phyloP scores from a whole-genome alignment of 495 filamentous ascomycete species.

The Neohortaea acidophila region DNA sequence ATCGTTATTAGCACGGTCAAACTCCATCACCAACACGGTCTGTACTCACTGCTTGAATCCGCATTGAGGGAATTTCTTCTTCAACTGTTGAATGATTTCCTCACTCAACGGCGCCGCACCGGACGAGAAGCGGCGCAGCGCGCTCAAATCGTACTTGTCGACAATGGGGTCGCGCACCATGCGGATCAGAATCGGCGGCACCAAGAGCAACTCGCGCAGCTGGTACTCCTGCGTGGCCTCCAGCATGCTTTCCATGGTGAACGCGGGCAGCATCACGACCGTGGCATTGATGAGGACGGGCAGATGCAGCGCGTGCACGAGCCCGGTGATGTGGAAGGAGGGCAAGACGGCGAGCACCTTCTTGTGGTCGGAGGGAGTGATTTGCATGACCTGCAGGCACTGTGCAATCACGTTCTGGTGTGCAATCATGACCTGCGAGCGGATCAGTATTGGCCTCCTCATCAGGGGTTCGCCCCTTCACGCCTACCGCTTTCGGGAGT shows the following conservation, averaged over 20 bases:
- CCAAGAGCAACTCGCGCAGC: constrained; percentile 46
- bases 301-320: constrained; percentile 46
- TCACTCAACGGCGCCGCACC: constrained; percentile 52
- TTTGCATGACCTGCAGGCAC: constrained; percentile 38
- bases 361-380: constrained; percentile 33
- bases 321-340: constrained; percentile 39
- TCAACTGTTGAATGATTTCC: constrained; percentile 44
- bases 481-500: constrained; percentile 34
- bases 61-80: constrained; percentile 43
- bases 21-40: too few species aligned
- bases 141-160: constrained; percentile 41
- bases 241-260: constrained; percentile 44
- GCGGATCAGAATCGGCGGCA: constrained; percentile 55
- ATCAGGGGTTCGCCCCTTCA: background rate
- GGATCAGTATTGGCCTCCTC: constrained; percentile 4
- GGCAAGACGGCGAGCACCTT: constrained; percentile 40
- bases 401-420: constrained; percentile 51
- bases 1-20: too few species aligned
- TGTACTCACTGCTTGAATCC: constrained; percentile 55
- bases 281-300: constrained; percentile 41
- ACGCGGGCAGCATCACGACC: constrained; percentile 44
- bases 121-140: constrained; percentile 36
- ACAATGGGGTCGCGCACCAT: constrained; percentile 49
- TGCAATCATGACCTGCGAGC: constrained; percentile 39
- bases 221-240: constrained; percentile 35